Evolutionary conservation across 176 grass and related monocot species (phyloP), one percentile per base, ranked within the genome.

Genomic region (Alopecurus myosuroides): DNA sequence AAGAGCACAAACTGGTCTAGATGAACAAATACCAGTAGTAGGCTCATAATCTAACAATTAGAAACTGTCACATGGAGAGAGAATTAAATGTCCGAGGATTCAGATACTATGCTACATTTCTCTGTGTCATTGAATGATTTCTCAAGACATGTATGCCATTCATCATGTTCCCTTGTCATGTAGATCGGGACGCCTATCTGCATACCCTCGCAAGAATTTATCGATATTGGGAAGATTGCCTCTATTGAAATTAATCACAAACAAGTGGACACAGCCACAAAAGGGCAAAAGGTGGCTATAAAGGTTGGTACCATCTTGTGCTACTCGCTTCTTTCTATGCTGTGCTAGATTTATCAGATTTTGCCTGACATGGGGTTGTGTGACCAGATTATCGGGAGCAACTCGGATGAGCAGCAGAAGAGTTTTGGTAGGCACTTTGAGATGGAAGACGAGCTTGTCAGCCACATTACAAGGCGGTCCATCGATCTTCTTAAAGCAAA

Each of bases 161-260:
- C 42, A 28, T 79, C 33, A 30, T 25, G 77, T 80, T 33, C 4
- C 68, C 9, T 35, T 85, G 28, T 57, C 11, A n/a, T 82, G 29
- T 94, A 97, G 94, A 79, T 97, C 45, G 94, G 94, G 19, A 92
- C 92, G 18, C 94, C 94, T 65, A 83, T 96, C 23, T 96, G 94
- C 82, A 87, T 96, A 78, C 94, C 94, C 76, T 89, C 73, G 3
- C 87, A 86, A 72, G 91, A 93, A 15, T 93, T 62, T 76, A 96
- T 96, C 36, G 94, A 93, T 75, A 94, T 97, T 88, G 94, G 94
- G 29, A 97, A 84, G 87, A 97, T 97, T 58, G 89, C 91, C 10
- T 97, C 94, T 6, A 85, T 97, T 44, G 94, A 97, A 86, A 97
- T 97, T 63, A 97, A 97, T 69, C 94, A 97, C 63, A 97, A 97